phyloP scores from a whole-genome alignment of 805 yeast genomes.

The Metschnikowia kofuensis region DNA sequence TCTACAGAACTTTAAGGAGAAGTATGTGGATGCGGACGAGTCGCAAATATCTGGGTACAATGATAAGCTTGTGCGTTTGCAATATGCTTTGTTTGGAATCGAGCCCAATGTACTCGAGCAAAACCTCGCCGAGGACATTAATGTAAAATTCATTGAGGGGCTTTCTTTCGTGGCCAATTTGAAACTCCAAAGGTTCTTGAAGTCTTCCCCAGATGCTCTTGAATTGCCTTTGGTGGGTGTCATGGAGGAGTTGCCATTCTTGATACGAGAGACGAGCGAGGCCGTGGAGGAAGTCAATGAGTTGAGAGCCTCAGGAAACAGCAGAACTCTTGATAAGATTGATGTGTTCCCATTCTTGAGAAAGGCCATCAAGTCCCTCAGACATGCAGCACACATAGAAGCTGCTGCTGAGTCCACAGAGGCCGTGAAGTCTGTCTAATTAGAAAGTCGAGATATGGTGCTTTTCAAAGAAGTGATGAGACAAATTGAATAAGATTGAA shows the following conservation, averaged over 20 bases:
- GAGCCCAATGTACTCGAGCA: slow-evolving; percentile 59
- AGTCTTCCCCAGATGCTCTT: slow-evolving; percentile 23
- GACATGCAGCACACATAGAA: slow-evolving; percentile 8
- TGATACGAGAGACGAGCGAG: slow-evolving; percentile 29
- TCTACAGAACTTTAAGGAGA: slow-evolving; percentile 53
- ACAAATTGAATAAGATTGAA: neutral
- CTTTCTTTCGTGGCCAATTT: slow-evolving; percentile 65
- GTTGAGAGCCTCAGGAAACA: slow-evolving; percentile 42
- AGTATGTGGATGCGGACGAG: slow-evolving; percentile 53
- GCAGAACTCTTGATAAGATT: slow-evolving; percentile 33
- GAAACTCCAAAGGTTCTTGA: slow-evolving; percentile 47
- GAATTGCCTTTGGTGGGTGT: slow-evolving; percentile 37
- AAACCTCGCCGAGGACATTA: slow-evolving; percentile 54
- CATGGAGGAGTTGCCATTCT: slow-evolving; percentile 42
- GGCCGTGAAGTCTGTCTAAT: neutral
- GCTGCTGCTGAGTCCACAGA: slow-evolving; percentile 4
- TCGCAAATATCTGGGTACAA: slow-evolving; percentile 55
- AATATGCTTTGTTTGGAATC: slow-evolving; percentile 81
- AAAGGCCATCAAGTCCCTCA: slow-evolving; percentile 26
- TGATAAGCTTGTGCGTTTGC: slow-evolving; percentile 74
- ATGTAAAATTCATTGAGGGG: slow-evolving; percentile 55
- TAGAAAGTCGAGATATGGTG: neutral
- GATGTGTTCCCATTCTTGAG: slow-evolving; percentile 39
- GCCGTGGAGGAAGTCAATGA: slow-evolving; percentile 47
- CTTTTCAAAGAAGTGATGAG: neutral